Base-by-base conservation (phyloP, 345 rosid species). In the Hirschfeldia incana region DNA sequence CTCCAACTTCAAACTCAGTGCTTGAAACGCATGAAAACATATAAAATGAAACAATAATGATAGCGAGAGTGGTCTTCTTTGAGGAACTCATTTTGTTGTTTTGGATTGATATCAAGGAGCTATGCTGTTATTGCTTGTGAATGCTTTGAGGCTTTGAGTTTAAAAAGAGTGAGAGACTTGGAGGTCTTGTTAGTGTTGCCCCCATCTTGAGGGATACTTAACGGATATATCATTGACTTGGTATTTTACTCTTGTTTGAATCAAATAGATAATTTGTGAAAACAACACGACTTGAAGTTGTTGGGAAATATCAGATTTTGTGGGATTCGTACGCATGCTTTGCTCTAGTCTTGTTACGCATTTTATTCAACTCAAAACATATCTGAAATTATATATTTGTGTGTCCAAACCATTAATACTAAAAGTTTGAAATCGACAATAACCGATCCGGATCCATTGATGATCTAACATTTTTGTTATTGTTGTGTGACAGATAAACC, bases 1-100 rank as follows among this genome's bases (percentile, higher is more conserved):
- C 98, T 8, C 90, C 93, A 44, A 88, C 94, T 62, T 85, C 83
- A 80, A 82, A 87, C 75, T 92, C 89, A 27, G 72, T 76, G 72
- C 74, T 44, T 65, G 70, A 65, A 59, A 76, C 80, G 72, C 60
- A 66, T 70, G 80, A 71, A 46, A 71, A 72, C 77, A 76, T 57
- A 3, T 44, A 66, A 30, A 71, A 34, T 8, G 65, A 59, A 34
- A 67, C 66, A 60, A 81, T 55, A 28, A 71, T 5, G 1, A 44
- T 29, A 44, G 76, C 27, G 15, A 76, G 44, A 66, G 32, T 76
- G 46, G 65, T 46, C 11, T 21, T 81, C 21, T 71, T 71, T 1
- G 37, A 46, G 58, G 83, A 46, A 65, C 15, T 61, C 83, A 80
- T 80, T 70, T 65, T 70, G 32, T 65, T 53, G 2, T 51, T 78